Base-by-base conservation (phyloP, 164 flowering plant species). In the Vitis labrusca region DNA sequence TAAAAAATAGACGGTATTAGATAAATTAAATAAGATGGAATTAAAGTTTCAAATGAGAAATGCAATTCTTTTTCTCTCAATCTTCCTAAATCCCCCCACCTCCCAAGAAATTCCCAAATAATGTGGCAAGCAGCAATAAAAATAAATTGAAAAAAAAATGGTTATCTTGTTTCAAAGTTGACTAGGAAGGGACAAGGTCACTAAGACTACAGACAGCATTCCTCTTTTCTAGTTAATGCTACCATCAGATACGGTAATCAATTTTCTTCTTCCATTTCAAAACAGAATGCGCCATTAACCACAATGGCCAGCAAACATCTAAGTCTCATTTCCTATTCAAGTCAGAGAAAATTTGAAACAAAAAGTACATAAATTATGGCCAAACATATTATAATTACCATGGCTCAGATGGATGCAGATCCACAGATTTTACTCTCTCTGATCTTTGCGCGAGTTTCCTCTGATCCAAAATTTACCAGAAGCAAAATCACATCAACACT, bases 371-470 rank as follows among this genome's bases (percentile, higher is more conserved):
- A 37, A 37, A 3, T 37, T 37, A 37, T 37, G 5, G 44, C 44
- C 44, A 37, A 37, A 37, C 44, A 54, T 49, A 16, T 9, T 14
- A 56, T 11, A 71, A 37, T 70, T 81, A 86, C 90, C 90, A 86
- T 86, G 92, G 90, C 70, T 93, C 98, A 23, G 93, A 86, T 6
- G 98, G 98, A 78, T 93, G 98, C 5, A 93, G 88, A 85, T 93
- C 97, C 70, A 90, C 93, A 15, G 93, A 91, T 54, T 93, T 93
- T 29, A 91, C 97, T 76, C 98, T 84, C 51, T 93, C 98, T 23
- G 98, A 93, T 77, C 96, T 83, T 74, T 93, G 98, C 3, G 93
- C 97, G 59, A 89, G 86, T 82, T 93, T 90, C 55, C 91, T 84
- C 98, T 93, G 93, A 78, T 78, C 67, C 77, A 85, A 51, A 62